These are phyloP conservation scores for Macadamia tetraphylla DNA, from an alignment of 164 flowering plant genomes.

Conservation along the genomic window DNA sequence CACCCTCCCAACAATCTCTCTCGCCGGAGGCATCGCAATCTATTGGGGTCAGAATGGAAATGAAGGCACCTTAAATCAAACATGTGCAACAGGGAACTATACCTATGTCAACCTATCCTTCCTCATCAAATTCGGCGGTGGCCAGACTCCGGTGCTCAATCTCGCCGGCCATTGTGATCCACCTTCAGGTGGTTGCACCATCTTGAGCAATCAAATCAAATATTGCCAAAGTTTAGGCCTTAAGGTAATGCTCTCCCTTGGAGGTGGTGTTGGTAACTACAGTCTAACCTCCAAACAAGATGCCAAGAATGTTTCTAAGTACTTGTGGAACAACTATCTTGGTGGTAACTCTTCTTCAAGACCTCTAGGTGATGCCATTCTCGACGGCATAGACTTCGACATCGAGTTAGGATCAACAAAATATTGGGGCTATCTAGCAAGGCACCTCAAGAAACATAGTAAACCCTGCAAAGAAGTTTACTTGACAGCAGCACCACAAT, in stretches of 20 bases:
- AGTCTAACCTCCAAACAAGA: neutral
- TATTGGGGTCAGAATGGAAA: slow-evolving; percentile 1
- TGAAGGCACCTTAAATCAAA: neutral
- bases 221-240: neutral
- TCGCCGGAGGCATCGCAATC: neutral
- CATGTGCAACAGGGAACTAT: neutral
- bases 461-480: neutral
- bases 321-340: neutral
- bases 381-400: neutral
- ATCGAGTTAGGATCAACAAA: neutral
- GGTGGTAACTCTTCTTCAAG: neutral
- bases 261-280: neutral
- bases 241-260: neutral
- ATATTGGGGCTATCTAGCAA: neutral
- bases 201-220: neutral
- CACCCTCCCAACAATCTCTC: neutral
- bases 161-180: slow-evolving; percentile 1
- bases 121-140: neutral
- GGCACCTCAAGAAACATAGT: neutral
- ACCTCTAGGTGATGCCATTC: neutral
- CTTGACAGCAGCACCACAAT: neutral
- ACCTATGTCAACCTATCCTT: neutral
- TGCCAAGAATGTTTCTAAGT: neutral
- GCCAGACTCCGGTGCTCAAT: neutral
- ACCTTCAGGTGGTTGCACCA: neutral